phyloP scores from a whole-genome alignment of 2,329 filamentous ascomycete genomes.

The Alternaria sp. region DNA sequence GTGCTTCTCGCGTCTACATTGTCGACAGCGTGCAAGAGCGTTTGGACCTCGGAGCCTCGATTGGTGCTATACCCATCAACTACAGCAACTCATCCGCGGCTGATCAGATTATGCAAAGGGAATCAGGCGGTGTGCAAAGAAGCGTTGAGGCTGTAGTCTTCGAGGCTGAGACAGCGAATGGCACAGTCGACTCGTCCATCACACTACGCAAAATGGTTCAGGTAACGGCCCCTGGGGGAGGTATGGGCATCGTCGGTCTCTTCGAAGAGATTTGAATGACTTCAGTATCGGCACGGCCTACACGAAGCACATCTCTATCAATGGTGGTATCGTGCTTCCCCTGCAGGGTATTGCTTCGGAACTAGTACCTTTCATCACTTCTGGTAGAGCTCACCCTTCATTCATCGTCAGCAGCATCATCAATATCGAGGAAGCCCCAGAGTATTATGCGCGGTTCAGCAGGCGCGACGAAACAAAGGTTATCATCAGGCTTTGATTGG shows the following conservation, averaged over 20 bases:
- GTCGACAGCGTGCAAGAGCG: slow-evolving; percentile 36
- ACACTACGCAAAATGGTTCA: slow-evolving; percentile 40
- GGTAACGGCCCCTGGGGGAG: slow-evolving; percentile 39
- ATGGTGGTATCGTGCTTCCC: slow-evolving; percentile 22
- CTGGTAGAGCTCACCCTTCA: slow-evolving; percentile 25
- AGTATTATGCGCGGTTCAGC: slow-evolving; percentile 29
- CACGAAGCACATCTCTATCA: slow-evolving; percentile 13
- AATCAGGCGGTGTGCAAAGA: slow-evolving; percentile 21
- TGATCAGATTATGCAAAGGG: slow-evolving; percentile 39
- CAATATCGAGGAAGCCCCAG: slow-evolving; percentile 31
- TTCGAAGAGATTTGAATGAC: neutral
- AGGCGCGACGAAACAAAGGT: slow-evolving; percentile 32
- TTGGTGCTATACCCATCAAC: slow-evolving; percentile 50
- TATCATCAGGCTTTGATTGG: slow-evolving; percentile 17
- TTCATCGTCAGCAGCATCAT: slow-evolving; percentile 28
- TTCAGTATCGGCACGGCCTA: slow-evolving; percentile 16
- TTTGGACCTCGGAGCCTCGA: slow-evolving; percentile 36
- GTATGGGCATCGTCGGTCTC: slow-evolving; percentile 40
- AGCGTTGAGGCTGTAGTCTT: slow-evolving; percentile 19
- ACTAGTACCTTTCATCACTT: slow-evolving; percentile 24
- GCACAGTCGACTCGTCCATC: slow-evolving; percentile 28
- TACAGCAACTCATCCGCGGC: slow-evolving; percentile 40
- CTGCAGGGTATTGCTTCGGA: slow-evolving; percentile 14
- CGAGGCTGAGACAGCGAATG: slow-evolving; percentile 26
- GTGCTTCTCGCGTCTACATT: slow-evolving; percentile 45